Percentiles rank a stretch among this genome's conserved stretches.
These are phyloP conservation scores for Epicoccum nigrum DNA, from an alignment of 2,329 filamentous ascomycete genomes.

Conservation along the genomic window DNA sequence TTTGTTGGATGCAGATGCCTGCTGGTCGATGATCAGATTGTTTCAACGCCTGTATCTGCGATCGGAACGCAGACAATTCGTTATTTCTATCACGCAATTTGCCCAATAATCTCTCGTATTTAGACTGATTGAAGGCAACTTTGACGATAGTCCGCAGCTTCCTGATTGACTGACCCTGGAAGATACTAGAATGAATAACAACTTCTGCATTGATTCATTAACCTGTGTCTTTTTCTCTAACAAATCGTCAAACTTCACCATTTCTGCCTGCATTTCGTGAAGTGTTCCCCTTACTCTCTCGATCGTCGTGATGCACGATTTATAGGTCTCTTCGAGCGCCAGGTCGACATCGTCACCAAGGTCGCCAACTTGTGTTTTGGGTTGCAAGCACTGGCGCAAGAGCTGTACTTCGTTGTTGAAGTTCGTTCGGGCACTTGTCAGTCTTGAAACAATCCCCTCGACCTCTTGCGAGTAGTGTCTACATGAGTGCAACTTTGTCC, in stretches of 20 bases:
- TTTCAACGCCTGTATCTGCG: background rate
- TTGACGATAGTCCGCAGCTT: background rate
- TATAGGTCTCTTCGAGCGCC: background rate
- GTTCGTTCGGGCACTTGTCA: background rate
- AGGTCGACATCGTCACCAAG: background rate
- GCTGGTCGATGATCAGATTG: background rate
- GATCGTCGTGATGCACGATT: background rate
- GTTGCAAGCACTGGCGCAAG: background rate
- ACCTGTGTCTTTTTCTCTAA: background rate
- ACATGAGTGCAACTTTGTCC: background rate
- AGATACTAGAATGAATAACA: background rate
- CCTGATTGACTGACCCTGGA: background rate
- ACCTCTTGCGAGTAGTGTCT: background rate
- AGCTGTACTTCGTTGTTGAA: slow-evolving; percentile 4
- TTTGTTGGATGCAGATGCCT: background rate
- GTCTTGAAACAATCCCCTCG: background rate
- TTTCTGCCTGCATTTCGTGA: background rate
- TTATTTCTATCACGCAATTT: background rate
- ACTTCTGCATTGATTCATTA: too few relatives aligned
- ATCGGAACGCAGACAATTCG: background rate
- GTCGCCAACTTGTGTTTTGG: background rate
- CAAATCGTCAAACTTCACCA: background rate
- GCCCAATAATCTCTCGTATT: background rate
- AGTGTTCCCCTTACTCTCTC: background rate
- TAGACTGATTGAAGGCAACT: background rate